Percentiles rank a stretch among this genome's conserved stretches.
Conservation (phyloP, 2,329 filamentous ascomycete genomes). For the Fusarium phyllophilum region DNA sequence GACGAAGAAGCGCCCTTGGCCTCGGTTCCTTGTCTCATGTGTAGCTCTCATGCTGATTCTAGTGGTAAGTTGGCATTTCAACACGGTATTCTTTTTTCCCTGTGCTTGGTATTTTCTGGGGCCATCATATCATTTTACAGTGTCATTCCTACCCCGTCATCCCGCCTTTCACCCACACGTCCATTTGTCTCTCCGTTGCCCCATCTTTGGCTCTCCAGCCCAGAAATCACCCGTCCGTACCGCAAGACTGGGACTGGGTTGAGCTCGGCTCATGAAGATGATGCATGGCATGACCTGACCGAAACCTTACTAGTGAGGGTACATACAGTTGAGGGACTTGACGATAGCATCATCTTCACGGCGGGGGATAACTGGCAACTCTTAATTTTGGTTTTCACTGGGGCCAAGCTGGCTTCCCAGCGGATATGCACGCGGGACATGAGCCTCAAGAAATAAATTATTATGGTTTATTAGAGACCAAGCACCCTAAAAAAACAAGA, state of each 20-base stretch:
- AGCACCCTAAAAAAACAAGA: slow-evolving; percentile 5
- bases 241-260: slow-evolving; percentile 31
- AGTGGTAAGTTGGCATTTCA: slow-evolving; percentile 38
- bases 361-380: neutral
- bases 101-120: slow-evolving; percentile 14
- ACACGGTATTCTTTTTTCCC: neutral
- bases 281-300: slow-evolving; percentile 39
- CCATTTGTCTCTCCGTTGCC: slow-evolving; percentile 24
- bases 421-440: slow-evolving; percentile 12
- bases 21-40: slow-evolving; percentile 16
- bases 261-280: slow-evolving; percentile 31
- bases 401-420: slow-evolving; percentile 18
- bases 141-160: slow-evolving; percentile 33
- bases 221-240: slow-evolving; percentile 30
- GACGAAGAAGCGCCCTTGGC: slow-evolving; percentile 22
- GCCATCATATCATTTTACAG: slow-evolving; percentile 26
- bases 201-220: slow-evolving; percentile 21
- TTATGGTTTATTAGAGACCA: neutral
- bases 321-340: slow-evolving; percentile 1
- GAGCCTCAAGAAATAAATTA: slow-evolving; percentile 15
- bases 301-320: slow-evolving; percentile 25
- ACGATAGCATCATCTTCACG: slow-evolving; percentile 25
- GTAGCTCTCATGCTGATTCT: slow-evolving; percentile 30
- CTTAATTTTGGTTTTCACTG: neutral
- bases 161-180: slow-evolving; percentile 37